These are phyloP conservation scores for Fragilaria radians DNA, from an alignment of 108 stramenopile genomes.

Conservation along the genomic window DNA sequence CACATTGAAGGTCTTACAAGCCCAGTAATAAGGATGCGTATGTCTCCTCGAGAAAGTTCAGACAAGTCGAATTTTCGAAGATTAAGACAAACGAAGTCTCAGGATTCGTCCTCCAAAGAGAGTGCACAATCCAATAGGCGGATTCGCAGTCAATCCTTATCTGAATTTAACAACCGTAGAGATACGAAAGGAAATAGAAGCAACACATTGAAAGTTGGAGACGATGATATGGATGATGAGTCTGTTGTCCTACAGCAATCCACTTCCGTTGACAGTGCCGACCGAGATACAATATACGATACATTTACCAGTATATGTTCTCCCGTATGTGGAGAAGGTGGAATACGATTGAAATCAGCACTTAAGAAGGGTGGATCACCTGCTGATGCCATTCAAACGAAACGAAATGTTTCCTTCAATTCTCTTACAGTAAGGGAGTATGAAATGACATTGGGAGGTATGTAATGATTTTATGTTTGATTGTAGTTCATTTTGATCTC, in stretches of 20 bases:
- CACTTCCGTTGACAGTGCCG: background rate
- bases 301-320: background rate
- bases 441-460: constrained; percentile 44
- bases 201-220: too few relatives aligned
- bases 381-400: background rate
- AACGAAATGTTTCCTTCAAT: constrained; percentile 18
- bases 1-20: background rate
- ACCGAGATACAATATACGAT: background rate
- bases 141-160: too few relatives aligned
- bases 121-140: too few relatives aligned
- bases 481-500: too few relatives aligned
- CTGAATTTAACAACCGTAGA: too few relatives aligned
- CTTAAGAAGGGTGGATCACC: background rate
- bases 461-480: too few relatives aligned
- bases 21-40: too few relatives aligned
- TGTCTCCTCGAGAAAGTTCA: too few relatives aligned
- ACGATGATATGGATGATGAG: background rate
- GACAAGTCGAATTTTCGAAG: too few relatives aligned
- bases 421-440: constrained; percentile 40
- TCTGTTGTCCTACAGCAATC: background rate
- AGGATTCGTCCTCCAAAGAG: too few relatives aligned
- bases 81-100: too few relatives aligned
- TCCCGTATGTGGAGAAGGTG: background rate
- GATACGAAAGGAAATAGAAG: too few relatives aligned
- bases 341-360: background rate